Base-by-base conservation (phyloP, 768 basidiomycete species). In the Tricholoma bakamatsutake region DNA sequence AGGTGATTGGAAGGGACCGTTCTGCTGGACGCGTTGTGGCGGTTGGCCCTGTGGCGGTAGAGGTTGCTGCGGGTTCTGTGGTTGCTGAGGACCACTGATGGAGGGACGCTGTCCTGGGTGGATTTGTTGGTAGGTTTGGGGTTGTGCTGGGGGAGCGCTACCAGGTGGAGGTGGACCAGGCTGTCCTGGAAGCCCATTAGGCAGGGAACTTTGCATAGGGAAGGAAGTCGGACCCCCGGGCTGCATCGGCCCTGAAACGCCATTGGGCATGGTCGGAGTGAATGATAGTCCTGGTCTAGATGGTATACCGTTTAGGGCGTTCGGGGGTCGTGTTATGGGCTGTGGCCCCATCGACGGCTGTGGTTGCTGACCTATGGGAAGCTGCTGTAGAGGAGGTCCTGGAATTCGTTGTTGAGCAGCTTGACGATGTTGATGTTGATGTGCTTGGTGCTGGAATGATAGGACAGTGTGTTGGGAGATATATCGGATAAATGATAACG, bases 1-100 rank as follows among this genome's bases (percentile, higher is more conserved):
- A 4, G 86, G 86, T 18, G 84, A 86, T 40, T 78, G 82, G 66
- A 83, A 87, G 8, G 80, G 79, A 12, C 78, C 82, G 53, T 80
- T 79, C 17, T 76, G 72, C 30, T 48, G 46, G 3, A 63, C 68
- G 21, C 78, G 79, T 57, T 76, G 79, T 40, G 48, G 59, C 39
- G 64, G 62, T 42, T 61, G 62, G 15, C 59, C 59, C 13, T 55
- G 61, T 7, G 50, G 46, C 2, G 66, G 60, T 4, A 50, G 46
- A 31, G 63, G 60, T 48, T 58, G 62, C 5, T 57, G 64, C 2
- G 54, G 59, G 35, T 58, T 63, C 48, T 61, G 65, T 33, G 54
- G 59, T 37, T 55, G 65, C 51, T 64, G 68, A 13, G 61, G 63
- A 35, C 59, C 61, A 15, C 62, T 61, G 18, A 62, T 24, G 42